phyloP scores from a whole-genome alignment of 768 basidiomycete species.

The Mycena galopus region DNA sequence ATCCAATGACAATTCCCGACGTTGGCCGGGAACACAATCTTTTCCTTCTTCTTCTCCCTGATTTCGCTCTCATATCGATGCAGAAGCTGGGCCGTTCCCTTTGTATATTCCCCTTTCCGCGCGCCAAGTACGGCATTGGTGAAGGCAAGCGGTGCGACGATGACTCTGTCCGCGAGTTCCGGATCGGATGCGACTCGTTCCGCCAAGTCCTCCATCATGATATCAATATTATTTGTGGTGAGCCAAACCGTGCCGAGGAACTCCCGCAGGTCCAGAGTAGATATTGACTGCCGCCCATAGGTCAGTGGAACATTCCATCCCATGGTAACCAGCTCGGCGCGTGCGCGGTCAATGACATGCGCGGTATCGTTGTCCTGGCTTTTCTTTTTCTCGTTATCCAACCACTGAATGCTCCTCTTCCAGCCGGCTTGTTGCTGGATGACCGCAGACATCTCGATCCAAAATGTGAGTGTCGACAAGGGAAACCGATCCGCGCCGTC shows the following conservation, averaged over 20 bases:
- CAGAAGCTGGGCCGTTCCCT: not conserved
- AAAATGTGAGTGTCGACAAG: constrained; percentile 32
- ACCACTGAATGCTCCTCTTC: constrained; percentile 28
- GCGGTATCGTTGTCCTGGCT: constrained; percentile 1
- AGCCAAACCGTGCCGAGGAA: constrained; percentile 30
- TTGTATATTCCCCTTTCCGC: constrained; percentile 4
- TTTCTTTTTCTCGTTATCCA: constrained; percentile 12
- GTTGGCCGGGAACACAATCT: constrained; percentile 11
- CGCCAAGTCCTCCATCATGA: constrained; percentile 33
- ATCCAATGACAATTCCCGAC: constrained; percentile 16
- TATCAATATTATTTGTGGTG: constrained; percentile 13
- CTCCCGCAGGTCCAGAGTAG: constrained; percentile 13
- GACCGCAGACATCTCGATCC: constrained; percentile 23
- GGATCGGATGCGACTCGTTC: constrained; percentile 18
- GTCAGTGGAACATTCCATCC: constrained; percentile 20
- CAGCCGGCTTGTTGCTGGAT: constrained; percentile 21
- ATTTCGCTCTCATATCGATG: constrained; percentile 11
- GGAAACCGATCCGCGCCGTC: constrained; percentile 33
- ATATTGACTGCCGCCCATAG: not conserved
- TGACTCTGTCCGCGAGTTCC: constrained; percentile 18
- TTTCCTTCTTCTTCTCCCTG: constrained; percentile 4
- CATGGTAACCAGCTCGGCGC: not conserved
- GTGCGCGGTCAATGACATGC: not conserved
- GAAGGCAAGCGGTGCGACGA: constrained; percentile 26
- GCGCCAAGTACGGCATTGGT: not conserved